Evolutionary conservation across 768 basidiomycete genomes (phyloP), one percentile per base, ranked within the genome.

Genomic region (Pholiota conissans): DNA sequence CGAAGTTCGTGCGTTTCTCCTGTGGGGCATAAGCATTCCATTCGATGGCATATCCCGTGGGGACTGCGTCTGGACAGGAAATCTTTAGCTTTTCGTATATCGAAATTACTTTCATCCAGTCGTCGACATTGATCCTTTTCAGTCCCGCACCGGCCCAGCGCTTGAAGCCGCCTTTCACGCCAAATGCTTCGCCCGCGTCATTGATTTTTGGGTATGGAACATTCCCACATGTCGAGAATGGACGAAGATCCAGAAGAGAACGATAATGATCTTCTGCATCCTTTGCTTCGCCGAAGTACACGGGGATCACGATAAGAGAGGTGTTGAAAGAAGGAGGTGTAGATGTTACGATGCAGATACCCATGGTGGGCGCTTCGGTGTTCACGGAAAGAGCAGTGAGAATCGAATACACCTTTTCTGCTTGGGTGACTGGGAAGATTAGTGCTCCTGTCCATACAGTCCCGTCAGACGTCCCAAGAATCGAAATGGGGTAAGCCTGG

Each of bases 381-480:
- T 58, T 45, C 29, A 26, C 42, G 3, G 24, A n/a, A 2, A 40
- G n/a, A n/a, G 8, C 20, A 22, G 39, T 18, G n/a, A 40, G 39
- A n/a, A 40, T 20, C 20, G 13, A 18, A n/a, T 16, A 40, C 8
- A 59, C 58, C 4, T 13, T 20, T 7, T 50, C 9, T 5, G 58
- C 48, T 32, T 49, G n/a, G 9, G 27, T 13, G 16, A 34, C n/a
- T 10, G 58, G 48, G 22, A 59, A 59, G 14, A 59, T 47, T 52
- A 53, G 40, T 14, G 53, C 51, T 3, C 58, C 58, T 10, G 58
- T 59, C 58, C 58, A 59, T 20, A 59, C 58, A 10, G 27, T 59
- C 35, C 58, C 52, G 18, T 59, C 47, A 22, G 32, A 24, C 9
- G 58, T 54, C 40, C 53, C 52, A 3, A 59, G 27, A 6, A 59